Percentiles rank a stretch among this genome's conserved stretches.
Evolutionary conservation across 2,329 filamentous ascomycete genomes (phyloP).

Genomic region (Fusarium sp.): DNA sequence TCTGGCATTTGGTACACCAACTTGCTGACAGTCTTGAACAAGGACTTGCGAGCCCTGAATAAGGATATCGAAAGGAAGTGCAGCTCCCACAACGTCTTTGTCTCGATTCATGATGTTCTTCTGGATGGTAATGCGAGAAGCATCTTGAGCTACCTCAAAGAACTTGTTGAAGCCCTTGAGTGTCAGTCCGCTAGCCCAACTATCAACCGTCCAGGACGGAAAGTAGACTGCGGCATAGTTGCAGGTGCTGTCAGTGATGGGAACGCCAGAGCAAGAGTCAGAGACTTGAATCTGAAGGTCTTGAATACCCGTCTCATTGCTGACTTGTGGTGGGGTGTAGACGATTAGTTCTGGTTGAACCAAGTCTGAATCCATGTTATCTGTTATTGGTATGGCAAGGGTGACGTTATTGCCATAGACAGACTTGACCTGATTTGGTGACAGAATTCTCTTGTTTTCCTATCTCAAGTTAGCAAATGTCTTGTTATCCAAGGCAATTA

Average conservation of each 20-base stretch:
- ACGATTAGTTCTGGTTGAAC: constrained; percentile 23
- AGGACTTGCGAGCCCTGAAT: constrained; percentile 41
- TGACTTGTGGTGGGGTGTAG: constrained; percentile 25
- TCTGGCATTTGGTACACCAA: constrained; percentile 17
- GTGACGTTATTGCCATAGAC: constrained; percentile 37
- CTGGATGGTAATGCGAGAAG: constrained; percentile 41
- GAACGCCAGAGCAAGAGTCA: constrained; percentile 25
- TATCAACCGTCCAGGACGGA: constrained; percentile 42
- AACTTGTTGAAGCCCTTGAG: constrained; percentile 44
- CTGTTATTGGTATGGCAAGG: constrained; percentile 38
- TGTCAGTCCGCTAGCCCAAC: constrained; percentile 32
- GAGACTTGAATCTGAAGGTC: constrained; percentile 27
- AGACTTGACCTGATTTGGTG: constrained; percentile 31
- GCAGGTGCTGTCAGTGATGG: constrained; percentile 2
- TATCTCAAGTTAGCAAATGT: neutral
- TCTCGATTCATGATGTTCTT: constrained; percentile 29
- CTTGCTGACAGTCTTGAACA: constrained; percentile 38
- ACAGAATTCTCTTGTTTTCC: constrained; percentile 24
- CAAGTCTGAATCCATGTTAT: constrained; percentile 30
- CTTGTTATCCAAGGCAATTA: fast-evolving
- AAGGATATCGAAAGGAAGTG: constrained; percentile 36
- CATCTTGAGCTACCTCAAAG: constrained; percentile 34
- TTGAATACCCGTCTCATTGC: constrained; percentile 37
- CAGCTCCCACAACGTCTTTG: constrained; percentile 20
- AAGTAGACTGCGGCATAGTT: constrained; percentile 40